Conservation (phyloP, 2,329 filamentous ascomycete genomes). For the Cladosporium sp. region DNA sequence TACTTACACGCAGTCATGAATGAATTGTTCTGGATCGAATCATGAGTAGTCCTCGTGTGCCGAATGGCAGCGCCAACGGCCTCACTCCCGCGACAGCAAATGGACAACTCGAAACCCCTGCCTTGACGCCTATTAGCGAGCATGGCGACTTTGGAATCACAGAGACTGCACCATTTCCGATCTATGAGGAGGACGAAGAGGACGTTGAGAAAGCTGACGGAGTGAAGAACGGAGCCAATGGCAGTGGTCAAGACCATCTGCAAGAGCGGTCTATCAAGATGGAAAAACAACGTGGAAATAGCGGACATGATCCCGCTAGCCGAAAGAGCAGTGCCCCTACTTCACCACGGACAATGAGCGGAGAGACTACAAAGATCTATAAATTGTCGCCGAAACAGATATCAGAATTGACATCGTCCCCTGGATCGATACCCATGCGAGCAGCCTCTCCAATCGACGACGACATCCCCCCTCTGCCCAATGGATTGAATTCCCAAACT, state of each 20-base stretch:
- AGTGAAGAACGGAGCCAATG: not conserved
- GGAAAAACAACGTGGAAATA: not conserved
- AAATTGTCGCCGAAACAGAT: slow-evolving; percentile 54
- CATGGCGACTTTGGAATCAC: slow-evolving; percentile 15
- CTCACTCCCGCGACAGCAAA: slow-evolving; percentile 2
- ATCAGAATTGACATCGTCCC: slow-evolving; percentile 51
- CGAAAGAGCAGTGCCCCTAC: slow-evolving; percentile 15
- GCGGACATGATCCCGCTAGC: not conserved
- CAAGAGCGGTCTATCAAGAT: not conserved
- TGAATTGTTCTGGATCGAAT: slow-evolving; percentile 3
- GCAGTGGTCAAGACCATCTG: not conserved
- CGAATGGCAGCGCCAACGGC: not conserved
- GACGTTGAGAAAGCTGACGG: not conserved
- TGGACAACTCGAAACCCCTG: slow-evolving; percentile 26
- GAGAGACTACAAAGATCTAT: slow-evolving; percentile 31
- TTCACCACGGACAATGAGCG: slow-evolving; percentile 11
- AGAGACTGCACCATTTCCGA: slow-evolving; percentile 9
- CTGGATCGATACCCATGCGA: slow-evolving; percentile 51
- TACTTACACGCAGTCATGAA: not conserved
- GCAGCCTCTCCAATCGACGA: slow-evolving; percentile 37
- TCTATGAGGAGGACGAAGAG: slow-evolving; percentile 9
- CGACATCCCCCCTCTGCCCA: slow-evolving; percentile 22
- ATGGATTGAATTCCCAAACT: not conserved
- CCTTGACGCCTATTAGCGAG: slow-evolving; percentile 28
- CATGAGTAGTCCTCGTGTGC: slow-evolving; percentile 5